Evolutionary conservation across 2,329 filamentous ascomycete genomes (phyloP).

Genomic region (Ceratocystis eucalypticola): DNA sequence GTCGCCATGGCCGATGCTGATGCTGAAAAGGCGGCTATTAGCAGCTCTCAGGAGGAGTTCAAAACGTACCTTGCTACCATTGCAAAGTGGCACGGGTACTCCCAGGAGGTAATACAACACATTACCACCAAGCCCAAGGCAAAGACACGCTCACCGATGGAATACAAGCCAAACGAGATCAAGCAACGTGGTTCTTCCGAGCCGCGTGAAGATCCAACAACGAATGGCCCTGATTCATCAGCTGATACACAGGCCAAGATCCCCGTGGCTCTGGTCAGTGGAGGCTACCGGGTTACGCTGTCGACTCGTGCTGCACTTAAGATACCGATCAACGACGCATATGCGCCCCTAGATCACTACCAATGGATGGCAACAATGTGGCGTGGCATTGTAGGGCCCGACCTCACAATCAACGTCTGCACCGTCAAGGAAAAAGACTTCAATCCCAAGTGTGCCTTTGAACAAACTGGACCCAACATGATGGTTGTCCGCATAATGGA

Average conservation of each 20-base stretch:
- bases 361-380: slow-evolving; percentile 93
- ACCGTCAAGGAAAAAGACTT: slow-evolving; percentile 29
- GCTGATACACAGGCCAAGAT: background rate
- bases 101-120: slow-evolving; percentile 50
- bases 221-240: background rate
- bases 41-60: slow-evolving; percentile 25
- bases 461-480: slow-evolving; percentile 22
- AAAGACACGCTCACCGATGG: slow-evolving; percentile 7
- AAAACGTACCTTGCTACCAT: slow-evolving; percentile 54
- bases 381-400: slow-evolving; percentile 71
- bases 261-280: slow-evolving; percentile 55
- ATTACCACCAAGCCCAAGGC: slow-evolving; percentile 27
- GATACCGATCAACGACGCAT: slow-evolving; percentile 63
- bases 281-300: slow-evolving; percentile 66
- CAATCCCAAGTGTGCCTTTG: slow-evolving; percentile 33
- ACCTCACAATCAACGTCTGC: slow-evolving; percentile 58
- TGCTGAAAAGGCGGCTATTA: slow-evolving; percentile 1
- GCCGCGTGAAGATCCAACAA: background rate
- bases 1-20: slow-evolving; percentile 16
- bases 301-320: slow-evolving; percentile 61
- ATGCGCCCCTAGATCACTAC: slow-evolving; percentile 82
- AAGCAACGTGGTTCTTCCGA: background rate
- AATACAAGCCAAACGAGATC: slow-evolving; percentile 11
- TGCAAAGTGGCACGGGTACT: slow-evolving; percentile 61
- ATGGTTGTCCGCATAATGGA: slow-evolving; percentile 40